phyloP scores from a whole-genome alignment of 768 basidiomycete species.

The Suillus placidus region DNA sequence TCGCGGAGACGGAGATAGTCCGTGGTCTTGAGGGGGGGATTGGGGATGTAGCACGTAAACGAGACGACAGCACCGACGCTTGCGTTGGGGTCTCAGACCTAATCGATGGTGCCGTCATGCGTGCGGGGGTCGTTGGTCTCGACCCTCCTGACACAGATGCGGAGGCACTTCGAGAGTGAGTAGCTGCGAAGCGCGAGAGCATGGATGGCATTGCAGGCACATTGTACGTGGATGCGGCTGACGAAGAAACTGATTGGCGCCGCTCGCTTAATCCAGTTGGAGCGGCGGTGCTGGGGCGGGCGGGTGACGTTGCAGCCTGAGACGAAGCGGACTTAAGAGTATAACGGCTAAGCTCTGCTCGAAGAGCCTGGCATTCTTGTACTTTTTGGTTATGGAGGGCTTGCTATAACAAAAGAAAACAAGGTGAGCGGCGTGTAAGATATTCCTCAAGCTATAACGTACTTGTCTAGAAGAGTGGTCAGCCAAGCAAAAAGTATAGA shows the following conservation, averaged over 20 bases:
- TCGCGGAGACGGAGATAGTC: constrained; percentile 46
- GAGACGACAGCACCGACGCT: constrained; percentile 34
- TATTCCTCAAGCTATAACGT: constrained; percentile 34
- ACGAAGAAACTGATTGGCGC: constrained; percentile 35
- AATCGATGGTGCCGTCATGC: constrained; percentile 29
- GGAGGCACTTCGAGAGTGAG: constrained; percentile 62
- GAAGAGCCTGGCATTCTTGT: constrained; percentile 70
- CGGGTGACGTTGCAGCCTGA: constrained; percentile 23
- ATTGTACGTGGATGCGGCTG: constrained; percentile 38
- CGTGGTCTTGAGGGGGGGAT: constrained; percentile 48
- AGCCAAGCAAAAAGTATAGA: constrained; percentile 19
- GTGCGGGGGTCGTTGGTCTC: constrained; percentile 37
- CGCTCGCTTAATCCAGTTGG: constrained; percentile 29
- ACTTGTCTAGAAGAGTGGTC: constrained; percentile 55
- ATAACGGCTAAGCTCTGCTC: constrained; percentile 63
- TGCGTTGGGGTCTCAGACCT: constrained; percentile 18
- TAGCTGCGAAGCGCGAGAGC: constrained; percentile 53
- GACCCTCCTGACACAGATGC: constrained; percentile 42
- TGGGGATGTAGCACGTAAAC: constrained; percentile 32
- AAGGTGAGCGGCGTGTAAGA: constrained; percentile 17
- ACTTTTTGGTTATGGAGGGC: constrained; percentile 64
- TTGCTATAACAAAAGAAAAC: constrained; percentile 45
- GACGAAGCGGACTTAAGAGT: constrained; percentile 35
- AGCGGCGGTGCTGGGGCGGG: constrained; percentile 31
- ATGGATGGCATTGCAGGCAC: constrained; percentile 43